These are phyloP conservation scores for Durotheca rogersii DNA, from an alignment of 495 filamentous ascomycete genomes.

Conservation along the genomic window DNA sequence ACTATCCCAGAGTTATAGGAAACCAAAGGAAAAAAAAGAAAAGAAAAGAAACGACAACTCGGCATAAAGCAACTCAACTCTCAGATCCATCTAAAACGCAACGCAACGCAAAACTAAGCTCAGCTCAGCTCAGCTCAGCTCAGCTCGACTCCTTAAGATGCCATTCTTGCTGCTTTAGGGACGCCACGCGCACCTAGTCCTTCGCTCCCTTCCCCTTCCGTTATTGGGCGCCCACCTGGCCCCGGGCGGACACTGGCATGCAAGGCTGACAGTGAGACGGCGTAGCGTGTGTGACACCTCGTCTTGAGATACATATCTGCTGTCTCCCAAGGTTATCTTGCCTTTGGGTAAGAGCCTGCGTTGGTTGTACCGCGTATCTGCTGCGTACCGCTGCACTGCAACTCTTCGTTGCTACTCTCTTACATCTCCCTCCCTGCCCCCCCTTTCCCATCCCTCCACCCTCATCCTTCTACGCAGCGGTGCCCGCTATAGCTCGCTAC, in stretches of 20 bases:
- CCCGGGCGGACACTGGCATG: conserved; percentile 20
- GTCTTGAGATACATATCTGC: not conserved
- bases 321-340: conserved; percentile 3
- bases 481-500: conserved; percentile 26
- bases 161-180: not conserved
- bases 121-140: not conserved
- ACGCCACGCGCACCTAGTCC: not conserved
- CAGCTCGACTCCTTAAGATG: not conserved
- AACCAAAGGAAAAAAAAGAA: not conserved
- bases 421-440: not conserved
- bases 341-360: conserved; percentile 10
- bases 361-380: conserved; percentile 33
- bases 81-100: not conserved
- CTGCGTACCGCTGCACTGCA: conserved; percentile 31
- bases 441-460: not conserved
- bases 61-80: not conserved
- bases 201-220: conserved; percentile 11
- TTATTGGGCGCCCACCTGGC: conserved; percentile 19
- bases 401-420: conserved; percentile 31
- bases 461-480: conserved; percentile 11
- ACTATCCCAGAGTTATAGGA: too few relatives aligned
- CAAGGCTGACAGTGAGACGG: conserved; percentile 31
- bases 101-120: too few relatives aligned
- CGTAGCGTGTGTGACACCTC: conserved; percentile 12
- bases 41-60: not conserved